A percentile compares a stretch with the other conserved stretches of the same genome.
Conservation (phyloP, 306 rosid species). For the Sophora flavescens region DNA sequence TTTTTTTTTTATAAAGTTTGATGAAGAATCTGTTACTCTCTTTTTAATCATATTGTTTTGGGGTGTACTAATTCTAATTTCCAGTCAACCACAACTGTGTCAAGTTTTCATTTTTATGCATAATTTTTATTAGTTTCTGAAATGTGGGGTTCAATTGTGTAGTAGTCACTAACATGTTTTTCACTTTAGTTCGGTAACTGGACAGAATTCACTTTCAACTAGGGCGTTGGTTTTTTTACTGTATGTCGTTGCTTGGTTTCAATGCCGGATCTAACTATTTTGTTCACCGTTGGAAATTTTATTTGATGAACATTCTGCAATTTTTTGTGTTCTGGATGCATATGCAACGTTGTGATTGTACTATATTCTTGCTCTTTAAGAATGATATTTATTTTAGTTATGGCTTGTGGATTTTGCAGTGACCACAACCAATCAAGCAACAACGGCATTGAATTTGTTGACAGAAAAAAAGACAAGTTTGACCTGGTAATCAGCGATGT, state of each 20-base stretch:
- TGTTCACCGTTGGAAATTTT: neutral
- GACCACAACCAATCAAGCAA: conserved; percentile 84
- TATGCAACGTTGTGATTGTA: conserved; percentile 8
- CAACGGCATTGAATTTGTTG: conserved; percentile 74
- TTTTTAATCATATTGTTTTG: neutral
- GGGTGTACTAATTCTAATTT: neutral
- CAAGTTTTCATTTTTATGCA: neutral
- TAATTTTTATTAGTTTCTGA: neutral
- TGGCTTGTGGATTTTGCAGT: conserved; percentile 66
- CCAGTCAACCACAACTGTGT: neutral
- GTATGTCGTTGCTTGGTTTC: conserved; percentile 35
- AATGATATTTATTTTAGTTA: conserved; percentile 34
- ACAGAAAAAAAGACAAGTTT: conserved; percentile 84
- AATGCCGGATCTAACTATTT: conserved; percentile 22
- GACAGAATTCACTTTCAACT: neutral
- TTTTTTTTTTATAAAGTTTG: too few species aligned
- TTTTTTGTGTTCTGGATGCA: neutral
- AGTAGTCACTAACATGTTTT: neutral
- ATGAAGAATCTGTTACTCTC: neutral
- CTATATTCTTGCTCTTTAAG: neutral
- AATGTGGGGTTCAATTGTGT: conserved; percentile 17
- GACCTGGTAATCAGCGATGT: conserved; percentile 98
- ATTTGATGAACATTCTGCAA: neutral
- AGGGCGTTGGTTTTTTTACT: too few species aligned
- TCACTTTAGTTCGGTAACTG: neutral